phyloP scores from a whole-genome alignment of 73 alveolate species.

The Paramecium sonneborni region DNA sequence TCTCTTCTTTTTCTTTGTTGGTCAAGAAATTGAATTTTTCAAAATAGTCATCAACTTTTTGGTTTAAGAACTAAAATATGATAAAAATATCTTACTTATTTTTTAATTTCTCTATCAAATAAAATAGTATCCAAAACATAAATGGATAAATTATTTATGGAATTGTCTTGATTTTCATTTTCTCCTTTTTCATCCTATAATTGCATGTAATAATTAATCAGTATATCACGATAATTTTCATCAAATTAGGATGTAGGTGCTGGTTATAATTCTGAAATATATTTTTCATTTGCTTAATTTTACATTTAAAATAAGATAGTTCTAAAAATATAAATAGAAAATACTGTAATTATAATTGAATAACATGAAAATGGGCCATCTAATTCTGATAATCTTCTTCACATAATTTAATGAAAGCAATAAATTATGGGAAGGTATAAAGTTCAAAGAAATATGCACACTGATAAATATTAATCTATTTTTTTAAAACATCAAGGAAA shows the following conservation, averaged over 20 bases:
- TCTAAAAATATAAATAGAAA: not conserved
- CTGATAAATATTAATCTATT: not conserved
- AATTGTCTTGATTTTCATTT: not conserved
- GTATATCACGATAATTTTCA: not conserved
- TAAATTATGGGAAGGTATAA: slow-evolving; percentile 5
- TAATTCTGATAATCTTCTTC: not conserved
- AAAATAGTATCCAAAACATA: slow-evolving; percentile 16
- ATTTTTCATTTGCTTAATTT: not conserved
- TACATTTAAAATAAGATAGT: not conserved
- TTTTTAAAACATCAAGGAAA: not conserved
- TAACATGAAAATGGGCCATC: not conserved
- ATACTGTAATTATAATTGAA: slow-evolving; percentile 7
- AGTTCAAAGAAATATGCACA: slow-evolving; percentile 9
- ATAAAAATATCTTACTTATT: not conserved
- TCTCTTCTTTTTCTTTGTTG: not conserved
- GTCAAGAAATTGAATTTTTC: not conserved
- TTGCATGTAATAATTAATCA: slow-evolving; percentile 20
- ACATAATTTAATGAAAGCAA: not conserved
- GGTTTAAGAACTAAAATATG: not conserved
- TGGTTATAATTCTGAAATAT: not conserved
- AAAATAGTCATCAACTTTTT: slow-evolving; percentile 30
- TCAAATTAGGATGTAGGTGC: slow-evolving; percentile 1
- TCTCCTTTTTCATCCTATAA: not conserved
- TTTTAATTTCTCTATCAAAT: not conserved
- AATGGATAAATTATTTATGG: not conserved